Evolutionary conservation across 1,284 basidiomycete species (phyloP), one percentile per base, ranked within the genome.

Genomic region (Trichosporon sp.): DNA sequence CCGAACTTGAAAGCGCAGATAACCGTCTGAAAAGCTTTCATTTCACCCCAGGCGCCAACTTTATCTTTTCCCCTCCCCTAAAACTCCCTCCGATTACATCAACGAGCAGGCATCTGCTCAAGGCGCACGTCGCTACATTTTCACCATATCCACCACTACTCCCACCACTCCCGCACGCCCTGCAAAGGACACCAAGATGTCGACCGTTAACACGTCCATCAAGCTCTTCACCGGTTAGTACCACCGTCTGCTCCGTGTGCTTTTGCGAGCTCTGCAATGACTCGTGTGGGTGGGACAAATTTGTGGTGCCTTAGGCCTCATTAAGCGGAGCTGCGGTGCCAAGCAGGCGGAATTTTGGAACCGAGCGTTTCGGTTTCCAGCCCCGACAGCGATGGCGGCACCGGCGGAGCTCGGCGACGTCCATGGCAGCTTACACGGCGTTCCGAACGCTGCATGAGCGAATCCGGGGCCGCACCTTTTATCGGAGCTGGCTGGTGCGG

Each of bases 151-250:
- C 46, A 37, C 48, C 12, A 7, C 31, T 16, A 54, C 46, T 32
- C 67, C 54, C 37, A 21, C 35, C n/a, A 59, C 35, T 19, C 46
- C 67, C 43, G 63, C 46, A 61, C 68, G 40, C 68, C 37, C 21
- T 48, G 51, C 66, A 31, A 38, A 35, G 32, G 66, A 56, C 68
- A 32, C 71, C 65, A 68, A 32, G 66, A 84, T 84, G 83, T 74
- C 82, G 19, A 78, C 80, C 31, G 82, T 81, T 46, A 81, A 82
- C 68, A 81, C 84, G 70, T 78, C 80, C 78, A 94, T 97, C 86
- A 96, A 96, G 86, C 89, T 96, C 74, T 96, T 96, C 83, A 89
- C 92, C 71, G 94, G 94, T 94, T 75, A 76, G 91, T 86, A n/a
- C 48, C 14, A 16, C 32, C 10, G 59, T 32, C 51, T 4, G 19